Percentiles rank a stretch among this genome's conserved stretches.
Evolutionary conservation across 805 yeast species (phyloP).

Genomic region (Spathaspora passalidarum): DNA sequence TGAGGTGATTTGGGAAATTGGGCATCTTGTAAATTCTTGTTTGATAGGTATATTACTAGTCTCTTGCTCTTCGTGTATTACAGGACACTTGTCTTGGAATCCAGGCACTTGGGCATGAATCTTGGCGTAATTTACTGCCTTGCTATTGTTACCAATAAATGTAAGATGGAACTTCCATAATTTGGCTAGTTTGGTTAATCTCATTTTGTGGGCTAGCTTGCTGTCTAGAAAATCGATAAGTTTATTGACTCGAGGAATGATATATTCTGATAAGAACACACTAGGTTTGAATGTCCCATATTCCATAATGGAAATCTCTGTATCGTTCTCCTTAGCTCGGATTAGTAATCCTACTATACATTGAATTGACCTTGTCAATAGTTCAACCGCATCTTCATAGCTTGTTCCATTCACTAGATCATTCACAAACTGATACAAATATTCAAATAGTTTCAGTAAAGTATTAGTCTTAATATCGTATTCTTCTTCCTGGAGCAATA

Average conservation of each 20-base stretch:
- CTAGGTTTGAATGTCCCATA: constrained; percentile 4
- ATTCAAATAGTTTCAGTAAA: background rate
- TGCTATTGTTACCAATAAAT: constrained; percentile 28
- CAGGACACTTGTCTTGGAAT: constrained; percentile 9
- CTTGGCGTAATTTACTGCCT: constrained; percentile 29
- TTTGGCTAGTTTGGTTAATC: constrained; percentile 20
- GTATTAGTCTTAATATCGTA: background rate
- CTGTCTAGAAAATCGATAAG: background rate
- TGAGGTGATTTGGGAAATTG: constrained; percentile 22
- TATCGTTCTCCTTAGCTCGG: constrained; percentile 16
- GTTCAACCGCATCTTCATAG: constrained; percentile 13
- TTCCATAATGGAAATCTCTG: constrained; percentile 1
- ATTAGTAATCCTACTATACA: constrained; percentile 30
- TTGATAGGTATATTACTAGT: background rate
- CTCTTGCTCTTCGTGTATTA: background rate
- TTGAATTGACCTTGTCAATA: constrained; percentile 28
- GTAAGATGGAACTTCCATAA: constrained; percentile 41
- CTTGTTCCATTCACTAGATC: background rate
- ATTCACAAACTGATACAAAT: background rate
- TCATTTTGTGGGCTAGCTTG: background rate
- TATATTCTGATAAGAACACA: constrained; percentile 5
- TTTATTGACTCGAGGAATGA: background rate
- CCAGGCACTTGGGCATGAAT: constrained; percentile 29
- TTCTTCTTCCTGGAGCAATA: constrained; percentile 38
- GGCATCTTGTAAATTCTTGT: constrained; percentile 18